Evolutionary conservation across 306 rosid genomes (phyloP).

Genomic region (Quercus parvula): DNA sequence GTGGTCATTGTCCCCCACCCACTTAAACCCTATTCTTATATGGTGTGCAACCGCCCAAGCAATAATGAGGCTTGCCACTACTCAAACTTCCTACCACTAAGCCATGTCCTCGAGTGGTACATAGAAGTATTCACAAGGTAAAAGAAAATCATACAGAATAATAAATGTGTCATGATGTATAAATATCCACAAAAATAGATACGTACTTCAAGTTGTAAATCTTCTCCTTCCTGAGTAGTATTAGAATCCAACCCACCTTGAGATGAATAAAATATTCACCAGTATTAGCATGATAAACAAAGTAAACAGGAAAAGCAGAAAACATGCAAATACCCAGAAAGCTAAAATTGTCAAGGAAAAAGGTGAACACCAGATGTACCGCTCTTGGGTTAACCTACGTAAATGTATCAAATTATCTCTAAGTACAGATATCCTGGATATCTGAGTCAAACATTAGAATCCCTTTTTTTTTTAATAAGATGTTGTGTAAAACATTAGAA

Average conservation of each 20-base stretch:
- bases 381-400: not conserved
- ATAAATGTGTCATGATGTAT: conserved; percentile 18
- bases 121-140: not conserved
- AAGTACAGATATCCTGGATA: not conserved
- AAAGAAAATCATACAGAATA: conserved; percentile 8
- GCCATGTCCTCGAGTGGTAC: too few relatives aligned
- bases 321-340: conserved; percentile 1
- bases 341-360: conserved; percentile 7
- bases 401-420: not conserved
- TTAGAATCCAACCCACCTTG: conserved; percentile 64
- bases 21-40: too few relatives aligned
- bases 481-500: not conserved
- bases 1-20: too few relatives aligned
- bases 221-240: conserved; percentile 49
- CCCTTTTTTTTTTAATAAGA: not conserved
- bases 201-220: conserved; percentile 73
- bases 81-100: too few relatives aligned
- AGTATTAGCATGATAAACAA: conserved; percentile 34
- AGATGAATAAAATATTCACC: conserved; percentile 18
- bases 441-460: not conserved
- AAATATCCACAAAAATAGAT: conserved; percentile 29
- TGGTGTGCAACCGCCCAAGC: too few relatives aligned
- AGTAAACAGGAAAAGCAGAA: conserved; percentile 4
- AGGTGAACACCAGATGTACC: conserved; percentile 1
- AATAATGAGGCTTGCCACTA: too few relatives aligned